A percentile compares a stretch with the other conserved stretches of the same genome.
phyloP scores from a whole-genome alignment of 1,139 yeast species.

The Taphrina populina region DNA sequence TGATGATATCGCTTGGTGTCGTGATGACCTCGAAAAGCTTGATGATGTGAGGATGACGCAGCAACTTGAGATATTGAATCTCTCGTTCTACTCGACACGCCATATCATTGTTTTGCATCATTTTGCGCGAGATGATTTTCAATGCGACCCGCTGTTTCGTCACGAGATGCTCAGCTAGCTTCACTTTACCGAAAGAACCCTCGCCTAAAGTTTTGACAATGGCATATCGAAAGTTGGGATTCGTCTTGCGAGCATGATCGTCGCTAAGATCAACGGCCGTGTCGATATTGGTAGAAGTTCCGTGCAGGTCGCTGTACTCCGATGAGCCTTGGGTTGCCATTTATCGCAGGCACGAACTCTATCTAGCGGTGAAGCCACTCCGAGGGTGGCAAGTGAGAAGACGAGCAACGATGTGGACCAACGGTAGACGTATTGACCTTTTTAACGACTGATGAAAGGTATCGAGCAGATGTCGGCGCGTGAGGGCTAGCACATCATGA shows the following conservation, averaged over 20 bases:
- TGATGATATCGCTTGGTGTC: constrained; percentile 90
- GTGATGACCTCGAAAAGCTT: constrained; percentile 94
- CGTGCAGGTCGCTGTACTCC: constrained; percentile 24
- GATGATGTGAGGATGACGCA: constrained; percentile 96
- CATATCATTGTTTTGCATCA: constrained; percentile 94
- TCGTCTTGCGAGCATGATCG: constrained; percentile 12
- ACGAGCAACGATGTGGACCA: too few species aligned
- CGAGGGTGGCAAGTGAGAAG: too few species aligned
- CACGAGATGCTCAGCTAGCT: constrained; percentile 81
- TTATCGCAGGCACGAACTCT: too few species aligned
- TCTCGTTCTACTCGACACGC: constrained; percentile 96
- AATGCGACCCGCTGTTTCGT: constrained; percentile 94
- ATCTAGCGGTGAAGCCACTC: too few species aligned
- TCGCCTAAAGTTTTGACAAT: constrained; percentile 93
- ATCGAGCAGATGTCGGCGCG: too few species aligned
- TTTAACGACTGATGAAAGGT: too few species aligned
- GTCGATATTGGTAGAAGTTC: constrained; percentile 25
- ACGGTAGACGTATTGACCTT: too few species aligned
- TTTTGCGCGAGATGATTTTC: constrained; percentile 89
- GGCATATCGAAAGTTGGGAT: constrained; percentile 65
- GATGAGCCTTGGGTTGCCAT: constrained; percentile 2
- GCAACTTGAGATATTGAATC: constrained; percentile 79
- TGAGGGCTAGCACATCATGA: too few species aligned
- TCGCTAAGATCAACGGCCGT: constrained; percentile 33
- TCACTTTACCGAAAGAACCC: constrained; percentile 97